Conservation (phyloP, 768 basidiomycete species). For the Mycena maculata region DNA sequence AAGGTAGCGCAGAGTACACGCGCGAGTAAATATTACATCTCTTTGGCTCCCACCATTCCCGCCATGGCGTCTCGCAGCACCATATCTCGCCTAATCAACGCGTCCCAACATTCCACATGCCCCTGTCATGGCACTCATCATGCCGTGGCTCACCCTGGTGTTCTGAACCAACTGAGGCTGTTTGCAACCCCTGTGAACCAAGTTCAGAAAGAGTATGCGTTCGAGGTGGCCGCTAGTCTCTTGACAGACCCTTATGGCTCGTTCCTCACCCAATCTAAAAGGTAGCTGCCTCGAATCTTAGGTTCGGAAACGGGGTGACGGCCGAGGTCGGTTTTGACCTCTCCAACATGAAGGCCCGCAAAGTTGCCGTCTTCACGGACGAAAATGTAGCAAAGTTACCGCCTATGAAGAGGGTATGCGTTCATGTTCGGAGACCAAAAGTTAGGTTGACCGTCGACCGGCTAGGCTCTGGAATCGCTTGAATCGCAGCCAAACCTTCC, state of each 20-base stretch:
- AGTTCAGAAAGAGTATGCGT: constrained; percentile 90
- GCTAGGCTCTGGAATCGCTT: constrained; percentile 87
- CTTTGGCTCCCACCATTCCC: not conserved
- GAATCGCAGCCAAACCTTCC: constrained; percentile 79
- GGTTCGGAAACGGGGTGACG: constrained; percentile 93
- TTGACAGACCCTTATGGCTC: too few relatives aligned
- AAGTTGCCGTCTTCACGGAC: constrained; percentile 96
- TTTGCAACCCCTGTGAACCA: constrained; percentile 82
- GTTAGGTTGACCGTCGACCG: not conserved
- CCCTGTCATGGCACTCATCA: constrained; percentile 81
- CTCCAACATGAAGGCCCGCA: constrained; percentile 91
- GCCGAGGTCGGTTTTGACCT: constrained; percentile 93
- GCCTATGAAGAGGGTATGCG: constrained; percentile 80
- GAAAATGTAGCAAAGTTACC: constrained; percentile 82
- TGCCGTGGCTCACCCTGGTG: constrained; percentile 54
- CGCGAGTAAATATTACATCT: too few relatives aligned
- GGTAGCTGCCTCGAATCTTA: constrained; percentile 87
- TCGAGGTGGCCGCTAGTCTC: too few relatives aligned
- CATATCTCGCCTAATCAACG: constrained; percentile 80
- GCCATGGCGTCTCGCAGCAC: constrained; percentile 66
- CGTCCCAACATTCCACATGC: constrained; percentile 78
- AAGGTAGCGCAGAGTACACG: too few relatives aligned
- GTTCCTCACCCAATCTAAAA: too few relatives aligned
- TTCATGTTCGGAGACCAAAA: not conserved
- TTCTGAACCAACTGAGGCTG: constrained; percentile 72